phyloP scores from a whole-genome alignment of 805 yeast species.

The Saturnispora gosingensis region DNA sequence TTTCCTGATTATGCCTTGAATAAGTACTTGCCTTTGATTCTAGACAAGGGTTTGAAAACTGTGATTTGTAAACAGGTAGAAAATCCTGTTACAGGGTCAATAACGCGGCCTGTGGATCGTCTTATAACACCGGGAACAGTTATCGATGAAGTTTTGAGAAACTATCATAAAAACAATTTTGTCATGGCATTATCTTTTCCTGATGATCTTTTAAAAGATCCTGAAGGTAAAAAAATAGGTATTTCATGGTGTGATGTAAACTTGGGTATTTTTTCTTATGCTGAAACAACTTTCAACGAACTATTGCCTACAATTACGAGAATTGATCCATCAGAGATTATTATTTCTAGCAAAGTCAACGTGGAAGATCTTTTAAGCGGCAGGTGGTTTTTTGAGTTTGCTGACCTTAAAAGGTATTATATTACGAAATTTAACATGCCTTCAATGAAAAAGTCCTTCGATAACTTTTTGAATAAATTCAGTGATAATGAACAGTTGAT shows the following conservation, averaged over 20 bases:
- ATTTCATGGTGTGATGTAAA: conserved; percentile 85
- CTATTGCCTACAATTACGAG: conserved; percentile 66
- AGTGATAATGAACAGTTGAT: conserved; percentile 24
- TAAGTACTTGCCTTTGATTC: conserved; percentile 64
- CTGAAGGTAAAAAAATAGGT: conserved; percentile 43
- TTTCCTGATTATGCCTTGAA: conserved; percentile 70
- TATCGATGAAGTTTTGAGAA: conserved; percentile 75
- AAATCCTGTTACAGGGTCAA: conserved; percentile 24
- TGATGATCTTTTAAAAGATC: conserved; percentile 31
- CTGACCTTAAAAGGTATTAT: conserved; percentile 50
- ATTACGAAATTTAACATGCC: conserved; percentile 44
- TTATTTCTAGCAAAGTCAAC: conserved; percentile 43
- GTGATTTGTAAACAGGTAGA: conserved; percentile 70
- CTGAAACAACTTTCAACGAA: conserved; percentile 49
- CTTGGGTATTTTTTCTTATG: conserved; percentile 68
- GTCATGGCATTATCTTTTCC: conserved; percentile 60
- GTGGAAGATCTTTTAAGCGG: conserved; percentile 34
- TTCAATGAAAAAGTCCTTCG: conserved; percentile 31
- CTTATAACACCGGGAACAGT: conserved; percentile 90
- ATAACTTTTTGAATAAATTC: conserved; percentile 33
- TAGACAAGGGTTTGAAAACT: conserved; percentile 60
- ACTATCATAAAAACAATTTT: conserved; percentile 62
- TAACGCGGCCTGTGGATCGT: conserved; percentile 64
- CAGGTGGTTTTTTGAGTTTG: conserved; percentile 46
- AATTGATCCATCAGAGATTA: conserved; percentile 71